Evolutionary conservation across 768 basidiomycete species (phyloP).

Genomic region (Tricholoma matsutake): DNA sequence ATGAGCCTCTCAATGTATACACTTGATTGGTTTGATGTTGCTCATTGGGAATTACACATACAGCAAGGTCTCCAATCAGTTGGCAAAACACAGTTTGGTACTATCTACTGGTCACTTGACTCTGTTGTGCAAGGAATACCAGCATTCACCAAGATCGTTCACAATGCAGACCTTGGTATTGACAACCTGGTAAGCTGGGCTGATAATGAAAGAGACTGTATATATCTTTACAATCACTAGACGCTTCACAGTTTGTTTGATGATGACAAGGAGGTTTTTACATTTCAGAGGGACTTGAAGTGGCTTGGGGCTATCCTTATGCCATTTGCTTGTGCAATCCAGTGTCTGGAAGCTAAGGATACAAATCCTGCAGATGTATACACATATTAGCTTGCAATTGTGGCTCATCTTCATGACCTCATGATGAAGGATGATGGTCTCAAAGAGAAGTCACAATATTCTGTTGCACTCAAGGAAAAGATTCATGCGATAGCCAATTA

Average conservation of each 20-base stretch:
- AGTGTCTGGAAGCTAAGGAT: constrained; percentile 17
- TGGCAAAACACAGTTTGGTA: constrained; percentile 18
- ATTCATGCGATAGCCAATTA: constrained; percentile 1
- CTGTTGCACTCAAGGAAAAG: not conserved
- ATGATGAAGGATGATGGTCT: not conserved
- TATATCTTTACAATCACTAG: not conserved
- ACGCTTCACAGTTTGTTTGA: constrained; percentile 6
- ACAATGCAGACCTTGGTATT: constrained; percentile 6
- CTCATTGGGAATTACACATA: constrained; percentile 14
- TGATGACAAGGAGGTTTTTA: constrained; percentile 8
- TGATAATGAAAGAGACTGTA: not conserved
- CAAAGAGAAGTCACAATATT: not conserved
- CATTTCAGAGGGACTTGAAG: constrained; percentile 9
- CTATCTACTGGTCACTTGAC: constrained; percentile 16
- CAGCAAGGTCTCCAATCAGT: constrained; percentile 16
- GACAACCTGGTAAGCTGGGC: constrained; percentile 4
- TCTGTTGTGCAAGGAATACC: constrained; percentile 16
- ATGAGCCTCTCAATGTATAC: constrained; percentile 14
- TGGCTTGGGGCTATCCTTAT: constrained; percentile 11
- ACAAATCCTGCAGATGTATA: constrained; percentile 18
- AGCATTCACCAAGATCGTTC: constrained; percentile 13
- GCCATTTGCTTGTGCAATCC: constrained; percentile 17
- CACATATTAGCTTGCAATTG: constrained; percentile 17
- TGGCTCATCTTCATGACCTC: constrained; percentile 5
- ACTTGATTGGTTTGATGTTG: constrained; percentile 14